Evolutionary conservation across 2,329 filamentous ascomycete genomes (phyloP).

Genomic region (Pseudocercospora pini-densiflorae): DNA sequence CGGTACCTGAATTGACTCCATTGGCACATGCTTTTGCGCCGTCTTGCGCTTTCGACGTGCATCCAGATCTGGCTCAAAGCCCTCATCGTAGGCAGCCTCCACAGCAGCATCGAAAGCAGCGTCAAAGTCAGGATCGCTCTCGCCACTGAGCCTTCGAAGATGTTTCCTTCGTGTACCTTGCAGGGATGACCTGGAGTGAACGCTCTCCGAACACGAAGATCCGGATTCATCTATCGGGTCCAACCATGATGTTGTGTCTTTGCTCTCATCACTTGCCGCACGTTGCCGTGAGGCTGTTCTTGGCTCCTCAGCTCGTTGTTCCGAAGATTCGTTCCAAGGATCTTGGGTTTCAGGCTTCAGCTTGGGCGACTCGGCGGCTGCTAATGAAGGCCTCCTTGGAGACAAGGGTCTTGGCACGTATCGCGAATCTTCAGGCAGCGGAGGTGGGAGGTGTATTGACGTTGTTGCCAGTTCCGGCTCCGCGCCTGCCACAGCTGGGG

Average conservation of each 20-base stretch:
- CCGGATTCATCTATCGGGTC: slow-evolving; percentile 78
- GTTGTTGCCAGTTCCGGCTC: slow-evolving; percentile 7
- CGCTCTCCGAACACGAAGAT: slow-evolving; percentile 75
- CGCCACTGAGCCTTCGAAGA: slow-evolving; percentile 69
- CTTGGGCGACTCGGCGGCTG: slow-evolving; percentile 48
- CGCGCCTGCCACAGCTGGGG: slow-evolving; percentile 13
- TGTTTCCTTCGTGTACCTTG: slow-evolving; percentile 70
- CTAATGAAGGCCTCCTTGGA: slow-evolving; percentile 59
- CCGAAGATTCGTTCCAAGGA: slow-evolving; percentile 21
- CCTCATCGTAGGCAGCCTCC: slow-evolving; percentile 93
- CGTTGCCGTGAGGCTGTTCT: slow-evolving; percentile 13
- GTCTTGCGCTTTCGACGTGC: slow-evolving; percentile 44
- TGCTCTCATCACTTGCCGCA: slow-evolving; percentile 26
- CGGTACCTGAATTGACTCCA: slow-evolving; percentile 31
- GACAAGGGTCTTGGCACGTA: slow-evolving; percentile 76
- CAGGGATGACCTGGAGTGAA: slow-evolving; percentile 71
- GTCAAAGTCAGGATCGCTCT: slow-evolving; percentile 88
- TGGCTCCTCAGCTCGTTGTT: slow-evolving; percentile 10
- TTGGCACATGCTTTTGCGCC: slow-evolving; percentile 22
- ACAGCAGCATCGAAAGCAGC: slow-evolving; percentile 93
- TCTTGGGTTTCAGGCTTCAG: slow-evolving; percentile 21
- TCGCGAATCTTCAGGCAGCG: slow-evolving; percentile 36
- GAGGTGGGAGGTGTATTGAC: slow-evolving; percentile 36
- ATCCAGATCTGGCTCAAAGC: slow-evolving; percentile 72
- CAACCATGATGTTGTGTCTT: slow-evolving; percentile 41